Conservation (phyloP, 2,329 filamentous ascomycete genomes). For the Cercospora sp. region DNA sequence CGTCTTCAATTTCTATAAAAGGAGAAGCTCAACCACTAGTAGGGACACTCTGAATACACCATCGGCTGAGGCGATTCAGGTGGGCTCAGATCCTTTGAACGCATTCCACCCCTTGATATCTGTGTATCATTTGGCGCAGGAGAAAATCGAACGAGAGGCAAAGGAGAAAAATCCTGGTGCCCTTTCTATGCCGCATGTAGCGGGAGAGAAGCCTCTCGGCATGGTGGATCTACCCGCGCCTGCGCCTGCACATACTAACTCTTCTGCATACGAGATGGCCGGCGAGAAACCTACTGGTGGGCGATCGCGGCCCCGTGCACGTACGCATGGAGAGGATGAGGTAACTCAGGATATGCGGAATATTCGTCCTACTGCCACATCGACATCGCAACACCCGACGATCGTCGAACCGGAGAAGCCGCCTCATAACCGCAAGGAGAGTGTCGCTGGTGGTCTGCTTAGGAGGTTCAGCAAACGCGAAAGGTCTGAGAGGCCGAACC, state of each 20-base stretch:
- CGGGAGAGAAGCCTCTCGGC: slow-evolving; percentile 58
- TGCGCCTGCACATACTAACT: slow-evolving; percentile 85
- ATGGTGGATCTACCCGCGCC: slow-evolving; percentile 78
- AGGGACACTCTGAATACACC: slow-evolving; percentile 79
- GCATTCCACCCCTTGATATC: slow-evolving; percentile 90
- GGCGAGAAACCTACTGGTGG: slow-evolving; percentile 85
- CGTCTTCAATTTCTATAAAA: slow-evolving; percentile 97
- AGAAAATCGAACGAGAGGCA: slow-evolving; percentile 83
- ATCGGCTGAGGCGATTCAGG: slow-evolving; percentile 80
- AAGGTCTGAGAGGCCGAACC: slow-evolving; percentile 59
- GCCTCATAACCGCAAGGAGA: slow-evolving; percentile 71
- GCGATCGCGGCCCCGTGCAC: slow-evolving; percentile 76
- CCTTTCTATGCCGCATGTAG: slow-evolving; percentile 56
- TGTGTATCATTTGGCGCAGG: slow-evolving; percentile 92
- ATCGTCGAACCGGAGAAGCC: slow-evolving; percentile 41
- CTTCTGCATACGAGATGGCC: slow-evolving; percentile 79
- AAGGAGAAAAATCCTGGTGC: slow-evolving; percentile 61
- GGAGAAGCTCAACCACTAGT: slow-evolving; percentile 84
- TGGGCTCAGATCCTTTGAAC: slow-evolving; percentile 85
- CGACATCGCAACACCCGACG: slow-evolving; percentile 49
- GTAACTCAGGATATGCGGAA: slow-evolving; percentile 71
- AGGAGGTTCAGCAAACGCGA: slow-evolving; percentile 89
- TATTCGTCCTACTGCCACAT: slow-evolving; percentile 58
- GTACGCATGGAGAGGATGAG: slow-evolving; percentile 95
- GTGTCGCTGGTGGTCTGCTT: slow-evolving; percentile 78